A percentile compares a stretch with the other conserved stretches of the same genome.
These are phyloP conservation scores for Scheffersomyces lignosus DNA, from an alignment of 805 yeast genomes.

Conservation along the genomic window DNA sequence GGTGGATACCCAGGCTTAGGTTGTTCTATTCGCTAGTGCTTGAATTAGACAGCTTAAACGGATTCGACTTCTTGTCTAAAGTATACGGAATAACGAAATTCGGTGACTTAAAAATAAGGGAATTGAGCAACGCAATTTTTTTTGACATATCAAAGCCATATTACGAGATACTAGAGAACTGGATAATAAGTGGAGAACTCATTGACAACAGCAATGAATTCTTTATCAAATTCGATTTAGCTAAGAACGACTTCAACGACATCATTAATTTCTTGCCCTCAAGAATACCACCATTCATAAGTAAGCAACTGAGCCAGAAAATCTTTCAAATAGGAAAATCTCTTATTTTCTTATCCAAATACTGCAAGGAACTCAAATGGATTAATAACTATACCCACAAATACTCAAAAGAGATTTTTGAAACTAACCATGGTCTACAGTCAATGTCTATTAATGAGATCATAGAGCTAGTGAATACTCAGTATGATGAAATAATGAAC, in stretches of 20 bases:
- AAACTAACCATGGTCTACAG: slow-evolving; percentile 31
- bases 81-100: slow-evolving; percentile 51
- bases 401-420: slow-evolving; percentile 30
- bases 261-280: slow-evolving; percentile 30
- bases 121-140: slow-evolving; percentile 46
- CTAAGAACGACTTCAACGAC: slow-evolving; percentile 31
- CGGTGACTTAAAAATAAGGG: slow-evolving; percentile 60
- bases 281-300: slow-evolving; percentile 50
- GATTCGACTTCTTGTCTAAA: slow-evolving; percentile 55
- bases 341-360: slow-evolving; percentile 57
- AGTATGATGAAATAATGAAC: slow-evolving; percentile 53
- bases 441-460: slow-evolving; percentile 34
- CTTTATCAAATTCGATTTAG: slow-evolving; percentile 46
- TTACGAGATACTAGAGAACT: slow-evolving; percentile 54
- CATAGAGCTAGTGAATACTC: slow-evolving; percentile 35
- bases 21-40: slow-evolving; percentile 48
- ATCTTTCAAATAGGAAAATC: slow-evolving; percentile 73
- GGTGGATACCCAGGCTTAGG: slow-evolving; percentile 57
- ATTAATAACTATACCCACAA: slow-evolving; percentile 41
- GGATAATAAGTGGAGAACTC: slow-evolving; percentile 72
- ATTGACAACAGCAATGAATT: slow-evolving; percentile 59
- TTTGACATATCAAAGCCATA: slow-evolving; percentile 56
- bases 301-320: slow-evolving; percentile 36
- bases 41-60: slow-evolving; percentile 32
- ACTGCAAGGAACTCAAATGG: slow-evolving; percentile 73